Percentiles rank a stretch among this genome's conserved stretches.
Evolutionary conservation across 805 yeast genomes (phyloP).

Genomic region (Lachancea sp.): DNA sequence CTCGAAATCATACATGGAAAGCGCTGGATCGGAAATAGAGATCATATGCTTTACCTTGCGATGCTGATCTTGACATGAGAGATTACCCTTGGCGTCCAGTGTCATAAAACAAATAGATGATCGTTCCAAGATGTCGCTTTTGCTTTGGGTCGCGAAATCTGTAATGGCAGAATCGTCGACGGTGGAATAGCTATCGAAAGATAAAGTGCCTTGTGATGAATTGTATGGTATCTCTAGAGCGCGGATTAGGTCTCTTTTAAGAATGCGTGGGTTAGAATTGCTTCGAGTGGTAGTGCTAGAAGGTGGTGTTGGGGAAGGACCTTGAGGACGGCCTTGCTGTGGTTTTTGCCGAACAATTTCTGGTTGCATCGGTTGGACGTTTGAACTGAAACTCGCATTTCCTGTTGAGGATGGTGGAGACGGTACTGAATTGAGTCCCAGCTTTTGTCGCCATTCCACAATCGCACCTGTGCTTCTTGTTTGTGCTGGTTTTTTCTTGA

Average conservation of each 20-base stretch:
- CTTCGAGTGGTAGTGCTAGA: background rate
- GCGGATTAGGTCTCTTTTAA: constrained; percentile 26
- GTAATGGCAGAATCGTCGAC: constrained; percentile 7
- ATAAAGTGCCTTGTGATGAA: constrained; percentile 1
- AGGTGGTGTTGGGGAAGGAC: constrained; percentile 2
- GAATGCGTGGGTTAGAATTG: constrained; percentile 4
- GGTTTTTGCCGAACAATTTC: background rate
- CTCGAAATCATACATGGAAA: constrained; percentile 77
- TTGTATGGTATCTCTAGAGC: constrained; percentile 25
- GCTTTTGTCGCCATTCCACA: constrained; percentile 34
- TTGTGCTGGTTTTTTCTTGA: constrained; percentile 27
- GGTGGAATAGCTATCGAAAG: constrained; percentile 5
- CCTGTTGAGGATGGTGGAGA: constrained; percentile 8
- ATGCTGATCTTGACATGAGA: constrained; percentile 1
- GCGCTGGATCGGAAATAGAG: constrained; percentile 38
- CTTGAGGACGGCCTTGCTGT: background rate
- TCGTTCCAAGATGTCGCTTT: background rate
- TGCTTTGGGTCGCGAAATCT: constrained; percentile 1
- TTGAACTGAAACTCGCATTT: background rate
- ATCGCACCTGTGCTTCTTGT: constrained; percentile 31
- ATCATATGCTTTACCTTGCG: constrained; percentile 14
- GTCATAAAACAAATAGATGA: constrained; percentile 7
- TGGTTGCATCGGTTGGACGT: background rate
- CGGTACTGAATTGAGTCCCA: constrained; percentile 21
- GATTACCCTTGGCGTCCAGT: constrained; percentile 7